Base-by-base conservation (phyloP, 805 yeast species). In the Saccharomycopsis vini region DNA sequence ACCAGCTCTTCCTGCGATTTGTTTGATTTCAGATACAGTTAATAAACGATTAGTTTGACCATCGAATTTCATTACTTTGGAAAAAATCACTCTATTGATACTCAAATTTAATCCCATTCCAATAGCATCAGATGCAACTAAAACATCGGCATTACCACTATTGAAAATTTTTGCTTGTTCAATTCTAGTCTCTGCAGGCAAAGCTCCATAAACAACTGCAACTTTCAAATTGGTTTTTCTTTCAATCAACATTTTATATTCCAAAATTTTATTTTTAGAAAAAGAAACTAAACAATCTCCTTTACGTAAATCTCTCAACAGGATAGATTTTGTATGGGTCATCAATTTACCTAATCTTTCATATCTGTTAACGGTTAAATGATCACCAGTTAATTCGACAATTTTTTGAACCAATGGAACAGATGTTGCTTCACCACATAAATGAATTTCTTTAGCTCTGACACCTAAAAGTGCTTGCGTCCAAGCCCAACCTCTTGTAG, bases 1-100 rank as follows among this genome's bases (percentile, higher is more conserved):
- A 1, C 98, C 98, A 0, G 98, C 98, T 50, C 98, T 69, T 1
- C 98, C 98, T 3, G 92, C 97, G 49, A 92, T 90, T 59, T 92
- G 98, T 59, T 88, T 89, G 23, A 81, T 72, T 44, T 79, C 78
- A 0, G 95, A 81, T 3, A 72, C 62, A 0, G 82, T 66, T 24
- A 92, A 59, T 1, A 58, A 58, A 6, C 60, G 61, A 47, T 67
- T 62, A 13, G 59, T 62, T 12, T 54, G 57, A 4, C 97, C 97
- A 56, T 87, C 75, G 53, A 73, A 89, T 60, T 92, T 92, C 39
- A 59, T 58, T 22, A 73, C 64, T 0, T 80, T 70, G 15, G 82
- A 75, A 57, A 92, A 89, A 1, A 92, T 72, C 4, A 92, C 73
- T 47, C 97, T 66, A 46, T 79, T 76, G 51, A 92, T 89, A 21